phyloP scores from a whole-genome alignment of 345 rosid genomes.

The Aquilaria yunnanensis region DNA sequence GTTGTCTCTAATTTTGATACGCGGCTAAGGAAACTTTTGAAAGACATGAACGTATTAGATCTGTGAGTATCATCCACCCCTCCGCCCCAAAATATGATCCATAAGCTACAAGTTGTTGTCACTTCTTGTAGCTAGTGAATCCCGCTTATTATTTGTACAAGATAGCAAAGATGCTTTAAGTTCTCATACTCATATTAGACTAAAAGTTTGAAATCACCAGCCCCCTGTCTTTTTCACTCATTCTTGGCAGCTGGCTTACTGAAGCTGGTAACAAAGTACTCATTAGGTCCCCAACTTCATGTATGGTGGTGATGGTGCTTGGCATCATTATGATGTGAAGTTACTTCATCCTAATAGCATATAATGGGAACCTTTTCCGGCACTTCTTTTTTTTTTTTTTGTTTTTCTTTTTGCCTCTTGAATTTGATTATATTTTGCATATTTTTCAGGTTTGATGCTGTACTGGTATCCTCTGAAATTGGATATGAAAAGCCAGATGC shows the following conservation, averaged over 20 bases:
- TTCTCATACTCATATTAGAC: too few relatives aligned
- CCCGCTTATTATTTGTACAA: neutral
- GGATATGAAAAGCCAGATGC: constrained; percentile 83
- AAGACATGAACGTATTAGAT: constrained; percentile 69
- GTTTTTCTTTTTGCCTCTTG: neutral
- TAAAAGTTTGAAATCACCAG: too few relatives aligned
- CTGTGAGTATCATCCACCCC: constrained; percentile 45
- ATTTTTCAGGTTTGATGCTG: constrained; percentile 66
- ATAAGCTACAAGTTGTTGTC: neutral
- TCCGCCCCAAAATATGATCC: neutral
- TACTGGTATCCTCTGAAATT: constrained; percentile 75
- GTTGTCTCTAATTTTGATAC: constrained; percentile 87
- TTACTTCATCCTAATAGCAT: too few relatives aligned
- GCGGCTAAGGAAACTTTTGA: constrained; percentile 68
- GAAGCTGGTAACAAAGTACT: too few relatives aligned
- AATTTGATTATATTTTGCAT: neutral
- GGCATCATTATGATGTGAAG: too few relatives aligned
- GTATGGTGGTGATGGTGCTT: too few relatives aligned
- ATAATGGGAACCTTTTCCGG: too few relatives aligned
- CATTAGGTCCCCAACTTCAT: too few relatives aligned
- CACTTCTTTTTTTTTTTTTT: neutral
- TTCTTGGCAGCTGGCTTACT: too few relatives aligned
- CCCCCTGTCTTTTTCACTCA: too few relatives aligned
- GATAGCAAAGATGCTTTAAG: too few relatives aligned
- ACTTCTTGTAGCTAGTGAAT: too few relatives aligned